Conservation (phyloP, 495 filamentous ascomycete genomes). For the Annulohypoxylon bovei region DNA sequence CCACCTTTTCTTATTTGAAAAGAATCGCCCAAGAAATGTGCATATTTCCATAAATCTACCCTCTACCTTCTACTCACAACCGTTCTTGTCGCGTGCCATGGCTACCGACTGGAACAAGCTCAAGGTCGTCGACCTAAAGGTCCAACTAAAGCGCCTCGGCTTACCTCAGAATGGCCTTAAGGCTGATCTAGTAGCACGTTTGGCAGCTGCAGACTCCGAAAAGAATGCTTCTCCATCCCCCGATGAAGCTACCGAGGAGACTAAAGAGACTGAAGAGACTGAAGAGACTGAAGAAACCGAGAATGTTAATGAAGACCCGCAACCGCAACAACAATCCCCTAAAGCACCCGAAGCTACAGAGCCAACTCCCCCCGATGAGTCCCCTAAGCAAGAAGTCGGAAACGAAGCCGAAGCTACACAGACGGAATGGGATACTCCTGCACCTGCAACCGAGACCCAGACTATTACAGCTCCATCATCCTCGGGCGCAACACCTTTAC, state of each 20-base stretch:
- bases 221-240: constrained; percentile 19
- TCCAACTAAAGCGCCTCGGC: constrained; percentile 65
- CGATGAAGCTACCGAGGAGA: constrained; percentile 21
- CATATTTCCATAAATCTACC: constrained; percentile 15
- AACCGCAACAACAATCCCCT: constrained; percentile 28
- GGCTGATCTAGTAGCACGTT: constrained; percentile 63
- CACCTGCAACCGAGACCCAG: constrained; percentile 21
- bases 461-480: constrained; percentile 10
- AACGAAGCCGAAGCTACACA: constrained; percentile 17
- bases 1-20: not conserved
- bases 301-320: constrained; percentile 10
- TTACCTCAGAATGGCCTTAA: constrained; percentile 66
- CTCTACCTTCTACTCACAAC: not conserved
- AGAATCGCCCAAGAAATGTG: constrained; percentile 21
- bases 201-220: constrained; percentile 51
- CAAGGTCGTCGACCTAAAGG: constrained; percentile 68
- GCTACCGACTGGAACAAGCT: constrained; percentile 66
- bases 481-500: constrained; percentile 32
- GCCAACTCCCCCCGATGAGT: constrained; percentile 20
- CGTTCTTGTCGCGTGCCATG: constrained; percentile 43
- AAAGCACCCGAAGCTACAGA: constrained; percentile 32
- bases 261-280: constrained; percentile 15
- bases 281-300: constrained; percentile 17
- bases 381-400: constrained; percentile 27
- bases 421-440: constrained; percentile 7